Evolutionary conservation across 108 stramenopile genomes (phyloP).

Genomic region (Ochromonas danica): DNA sequence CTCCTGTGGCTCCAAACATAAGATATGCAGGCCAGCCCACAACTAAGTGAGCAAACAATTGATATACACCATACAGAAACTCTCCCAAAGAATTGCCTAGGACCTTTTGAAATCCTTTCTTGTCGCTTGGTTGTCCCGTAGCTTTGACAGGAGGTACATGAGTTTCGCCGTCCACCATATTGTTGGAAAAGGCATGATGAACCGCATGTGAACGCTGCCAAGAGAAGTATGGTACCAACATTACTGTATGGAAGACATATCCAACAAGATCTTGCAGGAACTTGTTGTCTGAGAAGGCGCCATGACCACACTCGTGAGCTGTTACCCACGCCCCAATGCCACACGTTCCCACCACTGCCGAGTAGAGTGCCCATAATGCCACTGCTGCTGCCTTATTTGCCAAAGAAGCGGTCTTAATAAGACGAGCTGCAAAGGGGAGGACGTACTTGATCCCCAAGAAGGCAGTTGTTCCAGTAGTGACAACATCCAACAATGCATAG

Average conservation of each 20-base stretch:
- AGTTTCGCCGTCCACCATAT: not conserved
- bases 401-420: not conserved
- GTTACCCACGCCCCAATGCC: not conserved
- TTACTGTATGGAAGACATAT: not conserved
- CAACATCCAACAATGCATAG: not conserved
- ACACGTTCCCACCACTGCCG: not conserved
- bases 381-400: not conserved
- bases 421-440: not conserved
- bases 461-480: not conserved
- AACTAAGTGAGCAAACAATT: not conserved
- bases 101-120: not conserved
- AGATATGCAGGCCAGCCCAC: conserved; percentile 50
- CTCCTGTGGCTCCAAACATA: conserved; percentile 48
- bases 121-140: not conserved
- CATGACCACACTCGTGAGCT: not conserved
- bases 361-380: not conserved
- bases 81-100: not conserved
- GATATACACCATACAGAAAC: not conserved
- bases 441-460: not conserved
- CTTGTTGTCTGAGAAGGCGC: not conserved
- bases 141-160: not conserved
- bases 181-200: not conserved
- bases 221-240: not conserved
- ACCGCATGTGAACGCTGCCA: not conserved
- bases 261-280: not conserved